Evolutionary conservation across 768 basidiomycete genomes (phyloP).

Genomic region (Boletus tylopilopsis): DNA sequence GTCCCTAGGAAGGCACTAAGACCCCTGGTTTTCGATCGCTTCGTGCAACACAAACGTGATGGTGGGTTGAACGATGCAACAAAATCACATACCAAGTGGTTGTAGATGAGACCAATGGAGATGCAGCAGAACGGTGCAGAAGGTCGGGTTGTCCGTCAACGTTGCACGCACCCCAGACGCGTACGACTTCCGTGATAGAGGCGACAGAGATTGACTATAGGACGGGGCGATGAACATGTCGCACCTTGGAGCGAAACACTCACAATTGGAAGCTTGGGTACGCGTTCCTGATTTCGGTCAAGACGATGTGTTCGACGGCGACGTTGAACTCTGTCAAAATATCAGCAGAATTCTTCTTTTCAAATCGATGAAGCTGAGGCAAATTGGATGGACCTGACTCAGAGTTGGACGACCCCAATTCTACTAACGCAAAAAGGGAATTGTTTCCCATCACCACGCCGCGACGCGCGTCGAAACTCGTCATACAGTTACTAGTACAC

Average conservation of each 20-base stretch:
- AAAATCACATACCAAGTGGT: conserved; percentile 54
- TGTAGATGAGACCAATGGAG: conserved; percentile 90
- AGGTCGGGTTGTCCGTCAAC: conserved; percentile 87
- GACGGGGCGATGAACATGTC: background rate
- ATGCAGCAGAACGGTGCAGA: conserved; percentile 90
- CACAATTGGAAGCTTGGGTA: conserved; percentile 84
- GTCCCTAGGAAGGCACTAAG: conserved; percentile 61
- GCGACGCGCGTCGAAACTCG: conserved; percentile 35
- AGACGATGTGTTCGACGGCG: conserved; percentile 81
- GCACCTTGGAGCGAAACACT: conserved; percentile 28
- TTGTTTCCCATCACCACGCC: conserved; percentile 26
- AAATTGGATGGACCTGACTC: conserved; percentile 62
- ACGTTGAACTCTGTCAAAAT: conserved; percentile 94
- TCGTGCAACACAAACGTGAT: conserved; percentile 51
- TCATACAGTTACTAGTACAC: conserved; percentile 7
- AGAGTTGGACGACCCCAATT: no score
- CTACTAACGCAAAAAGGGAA: conserved; percentile 25
- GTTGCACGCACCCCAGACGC: conserved; percentile 63
- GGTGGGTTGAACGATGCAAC: background rate
- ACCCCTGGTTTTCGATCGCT: conserved; percentile 72
- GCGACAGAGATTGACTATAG: background rate
- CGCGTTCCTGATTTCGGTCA: conserved; percentile 52
- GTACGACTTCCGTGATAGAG: conserved; percentile 89
- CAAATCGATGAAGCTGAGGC: conserved; percentile 54
- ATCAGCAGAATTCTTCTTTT: conserved; percentile 93